Conservation (phyloP, 345 rosid genomes). For the Pseudoturritis turrita region DNA sequence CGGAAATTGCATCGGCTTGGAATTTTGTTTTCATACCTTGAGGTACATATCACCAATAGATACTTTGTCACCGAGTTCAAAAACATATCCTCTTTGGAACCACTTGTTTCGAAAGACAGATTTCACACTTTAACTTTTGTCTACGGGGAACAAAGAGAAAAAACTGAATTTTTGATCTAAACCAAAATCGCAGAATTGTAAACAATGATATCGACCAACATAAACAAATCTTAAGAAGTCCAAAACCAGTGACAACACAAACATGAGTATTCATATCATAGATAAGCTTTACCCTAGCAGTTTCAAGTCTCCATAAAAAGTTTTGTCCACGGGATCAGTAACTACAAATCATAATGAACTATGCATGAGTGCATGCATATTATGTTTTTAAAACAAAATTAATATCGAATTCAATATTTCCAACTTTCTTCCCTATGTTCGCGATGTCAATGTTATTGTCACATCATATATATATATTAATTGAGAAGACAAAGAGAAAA, state of each 20-base stretch:
- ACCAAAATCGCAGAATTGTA: not conserved
- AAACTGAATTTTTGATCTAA: not conserved
- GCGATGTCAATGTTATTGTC: no score
- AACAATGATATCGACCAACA: not conserved
- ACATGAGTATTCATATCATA: slow-evolving; percentile 80
- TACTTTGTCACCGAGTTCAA: slow-evolving; percentile 58
- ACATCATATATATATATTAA: no score
- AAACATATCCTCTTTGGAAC: slow-evolving; percentile 60
- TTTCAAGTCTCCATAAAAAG: slow-evolving; percentile 62
- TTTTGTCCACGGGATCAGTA: slow-evolving; percentile 79
- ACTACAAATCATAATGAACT: slow-evolving; percentile 37
- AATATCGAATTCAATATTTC: no score
- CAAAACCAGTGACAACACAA: slow-evolving; percentile 80
- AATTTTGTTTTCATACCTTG: slow-evolving; percentile 36
- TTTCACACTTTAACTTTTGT: slow-evolving; percentile 49
- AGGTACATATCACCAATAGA: slow-evolving; percentile 53
- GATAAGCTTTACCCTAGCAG: slow-evolving; percentile 51
- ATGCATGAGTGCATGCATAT: no score
- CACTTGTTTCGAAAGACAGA: slow-evolving; percentile 67
- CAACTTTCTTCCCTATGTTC: no score
- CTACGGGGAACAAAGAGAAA: slow-evolving; percentile 28
- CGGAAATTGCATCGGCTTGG: not conserved
- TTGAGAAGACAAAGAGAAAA: no score
- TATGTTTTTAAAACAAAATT: no score
- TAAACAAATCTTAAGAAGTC: slow-evolving; percentile 53